These are phyloP conservation scores for Prunella vulgaris DNA, from an alignment of 257 asterid genomes.

Conservation along the genomic window DNA sequence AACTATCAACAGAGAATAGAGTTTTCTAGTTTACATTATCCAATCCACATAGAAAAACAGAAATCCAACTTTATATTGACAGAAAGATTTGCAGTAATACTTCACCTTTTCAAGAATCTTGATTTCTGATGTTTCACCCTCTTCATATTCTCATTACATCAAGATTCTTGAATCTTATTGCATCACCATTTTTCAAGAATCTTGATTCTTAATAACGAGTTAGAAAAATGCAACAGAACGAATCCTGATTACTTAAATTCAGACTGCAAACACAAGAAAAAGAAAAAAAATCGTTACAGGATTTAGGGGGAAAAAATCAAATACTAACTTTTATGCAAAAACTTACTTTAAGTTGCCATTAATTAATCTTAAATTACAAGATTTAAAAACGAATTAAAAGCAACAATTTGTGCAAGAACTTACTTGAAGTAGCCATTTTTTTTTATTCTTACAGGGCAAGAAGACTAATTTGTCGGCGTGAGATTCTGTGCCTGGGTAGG, in stretches of 20 bases:
- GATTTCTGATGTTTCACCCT: neutral
- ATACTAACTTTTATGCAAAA: neutral
- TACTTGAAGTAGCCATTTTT: neutral
- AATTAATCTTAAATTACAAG: neutral
- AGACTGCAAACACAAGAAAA: neutral
- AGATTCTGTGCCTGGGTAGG: neutral
- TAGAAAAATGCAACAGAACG: neutral
- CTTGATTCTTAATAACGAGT: neutral
- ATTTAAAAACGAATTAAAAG: neutral
- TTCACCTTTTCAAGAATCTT: neutral
- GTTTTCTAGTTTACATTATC: neutral
- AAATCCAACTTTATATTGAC: slow-evolving; percentile 1
- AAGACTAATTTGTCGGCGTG: neutral
- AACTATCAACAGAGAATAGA: neutral
- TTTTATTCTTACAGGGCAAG: neutral
- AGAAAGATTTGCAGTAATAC: neutral
- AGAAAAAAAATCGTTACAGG: neutral
- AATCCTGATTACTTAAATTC: neutral
- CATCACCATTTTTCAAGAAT: too few species aligned
- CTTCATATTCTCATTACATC: neutral
- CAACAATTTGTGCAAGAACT: neutral
- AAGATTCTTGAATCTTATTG: neutral
- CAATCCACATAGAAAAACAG: neutral
- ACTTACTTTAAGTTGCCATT: slow-evolving; percentile 20
- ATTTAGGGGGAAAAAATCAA: neutral